Base-by-base conservation (phyloP, 2,329 filamentous ascomycete genomes). In the Helicocarpus griseus region DNA sequence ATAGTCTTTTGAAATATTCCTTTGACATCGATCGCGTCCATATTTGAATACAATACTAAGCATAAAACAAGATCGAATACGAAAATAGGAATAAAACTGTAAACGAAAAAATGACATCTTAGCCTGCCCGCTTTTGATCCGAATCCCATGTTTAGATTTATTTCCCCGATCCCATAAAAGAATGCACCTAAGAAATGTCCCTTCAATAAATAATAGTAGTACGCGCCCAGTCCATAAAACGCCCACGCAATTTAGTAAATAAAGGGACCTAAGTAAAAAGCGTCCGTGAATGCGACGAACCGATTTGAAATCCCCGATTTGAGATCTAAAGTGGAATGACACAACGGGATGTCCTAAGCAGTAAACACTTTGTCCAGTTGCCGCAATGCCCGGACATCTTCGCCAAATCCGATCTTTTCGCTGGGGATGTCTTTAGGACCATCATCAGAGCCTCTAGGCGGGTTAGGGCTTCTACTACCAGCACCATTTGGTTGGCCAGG, bases 381-480 rank as follows among this genome's bases (percentile, higher is more conserved):
- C 56, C 81, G 76, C 43, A 87, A 65, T 1, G 82, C 83, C 57
- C 82, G 74, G 54, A 77, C 77, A 57, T 87, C 85, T 63, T 87
- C 83, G 33, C 69, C 73, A 46, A 79, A 80, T 4, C 74, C 77
- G 24, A 80, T 66, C 56, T 79, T 80, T 54, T 79, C 75, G 48
- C 72, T 77, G 6, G 77, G 77, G 47, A 80, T 79, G 59, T 80
- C 77, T 50, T 75, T 73, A 6, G 77, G 73, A 29, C 72, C 72
- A 21, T 63, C 58, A 43, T 31, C 22, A 53, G 39, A 44, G 52
- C 33, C n/a, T 21, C 48, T 19, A 13, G 48, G 6, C 17, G 36
- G 39, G 28, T 41, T 56, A 14, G 57, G 57, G 33, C 54, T 59
- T 50, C 36, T 31, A 14, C 9, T 38, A 5, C 40, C 39, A 14